A percentile compares a stretch with the other conserved stretches of the same genome.
phyloP scores from a whole-genome alignment of 2,329 filamentous ascomycete genomes.

The Claviceps capensis region DNA sequence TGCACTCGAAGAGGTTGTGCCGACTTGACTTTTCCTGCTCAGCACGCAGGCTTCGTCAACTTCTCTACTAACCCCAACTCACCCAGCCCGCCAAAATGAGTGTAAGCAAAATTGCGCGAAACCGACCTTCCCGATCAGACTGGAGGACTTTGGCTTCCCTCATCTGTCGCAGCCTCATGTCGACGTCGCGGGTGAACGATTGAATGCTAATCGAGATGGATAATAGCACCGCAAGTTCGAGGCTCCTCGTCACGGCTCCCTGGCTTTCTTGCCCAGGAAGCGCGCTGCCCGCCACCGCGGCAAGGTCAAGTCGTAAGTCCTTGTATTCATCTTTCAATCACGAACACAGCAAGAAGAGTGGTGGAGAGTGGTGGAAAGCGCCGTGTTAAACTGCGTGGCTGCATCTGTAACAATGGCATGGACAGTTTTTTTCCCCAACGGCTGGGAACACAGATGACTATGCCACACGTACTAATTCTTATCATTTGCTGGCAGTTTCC shows the following conservation, averaged over 20 bases:
- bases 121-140: too few species aligned
- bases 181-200: neutral
- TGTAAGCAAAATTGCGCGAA: conserved; percentile 18
- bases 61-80: conserved; percentile 6
- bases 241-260: conserved; percentile 89
- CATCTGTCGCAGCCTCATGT: neutral
- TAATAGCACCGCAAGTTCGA: conserved; percentile 47
- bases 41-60: conserved; percentile 20
- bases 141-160: neutral
- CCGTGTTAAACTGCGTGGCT: neutral
- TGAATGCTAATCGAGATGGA: conserved; percentile 6
- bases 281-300: conserved; percentile 86
- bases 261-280: conserved; percentile 83
- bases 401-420: neutral
- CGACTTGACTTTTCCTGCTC: conserved; percentile 13
- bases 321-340: too few species aligned
- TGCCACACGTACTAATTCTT: neutral
- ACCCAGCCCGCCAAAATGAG: neutral
- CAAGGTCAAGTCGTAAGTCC: conserved; percentile 91
- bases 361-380: neutral
- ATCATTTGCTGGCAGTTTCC: conserved; percentile 53
- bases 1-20: neutral
- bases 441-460: neutral
- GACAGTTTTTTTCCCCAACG: too few species aligned
- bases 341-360: too few species aligned